Evolutionary conservation across 2,329 filamentous ascomycete genomes (phyloP), one percentile per base, ranked within the genome.

Genomic region (Neofusicoccum kwambonambiense): DNA sequence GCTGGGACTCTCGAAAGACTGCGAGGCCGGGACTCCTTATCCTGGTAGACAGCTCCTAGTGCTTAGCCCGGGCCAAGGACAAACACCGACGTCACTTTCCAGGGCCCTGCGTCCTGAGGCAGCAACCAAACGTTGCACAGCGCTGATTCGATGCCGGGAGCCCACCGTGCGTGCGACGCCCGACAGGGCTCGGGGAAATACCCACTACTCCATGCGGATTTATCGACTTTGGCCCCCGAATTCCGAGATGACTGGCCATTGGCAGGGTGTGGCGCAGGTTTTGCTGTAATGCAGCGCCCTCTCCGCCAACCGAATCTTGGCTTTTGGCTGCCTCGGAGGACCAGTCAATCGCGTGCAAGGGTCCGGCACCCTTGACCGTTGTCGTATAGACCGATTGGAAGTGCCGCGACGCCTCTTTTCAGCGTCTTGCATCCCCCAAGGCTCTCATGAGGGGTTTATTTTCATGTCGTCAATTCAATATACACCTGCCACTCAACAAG

Each of bases 351-450:
- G 56, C 56, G 35, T 47, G 42, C 42, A 44, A 44, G 56, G 56
- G 42, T 60, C 11, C 56, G 39, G 15, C n/a, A 60, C 12, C 56
- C 56, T 44, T 45, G 56, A 60, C 56, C 41, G 56, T 35, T 60
- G 56, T 45, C 41, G 13, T 34, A 15, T 45, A 13, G 56, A 34
- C 56, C 56, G 56, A 35, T 37, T 47, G 15, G 31, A 60, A 60
- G 42, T 60, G 56, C 56, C 56, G 56, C 56, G 42, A 60, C 56
- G 56, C 56, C 56, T 60, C 54, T 60, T 60, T 60, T 22, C 27
- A 60, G 56, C 56, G 56, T 15, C 41, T 8, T 60, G 56, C 56
- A 60, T 19, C 56, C 56, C 19, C 56, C 31, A 35, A 35, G 56
- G 41, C 56, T 47, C 12, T 58, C 31, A 37, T 60, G 56, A 60